A percentile compares a stretch with the other conserved stretches of the same genome.
Conservation (phyloP, 306 rosid genomes). For the Lablab purpureus region DNA sequence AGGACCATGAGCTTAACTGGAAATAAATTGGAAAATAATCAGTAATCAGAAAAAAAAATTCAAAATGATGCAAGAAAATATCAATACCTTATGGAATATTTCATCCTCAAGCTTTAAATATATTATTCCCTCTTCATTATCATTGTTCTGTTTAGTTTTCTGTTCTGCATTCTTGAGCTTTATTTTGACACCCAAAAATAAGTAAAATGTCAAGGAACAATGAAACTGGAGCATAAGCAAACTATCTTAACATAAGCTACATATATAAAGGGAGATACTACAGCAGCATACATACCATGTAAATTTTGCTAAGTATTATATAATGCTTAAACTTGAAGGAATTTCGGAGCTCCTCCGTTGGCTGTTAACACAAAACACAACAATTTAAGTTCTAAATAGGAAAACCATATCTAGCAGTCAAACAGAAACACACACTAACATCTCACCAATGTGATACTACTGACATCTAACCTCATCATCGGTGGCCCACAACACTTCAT, state of each 20-base stretch:
- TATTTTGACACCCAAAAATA: constrained; percentile 43
- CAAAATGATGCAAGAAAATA: constrained; percentile 9
- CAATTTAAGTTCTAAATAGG: constrained; percentile 26
- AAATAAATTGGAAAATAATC: constrained; percentile 48
- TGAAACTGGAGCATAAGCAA: constrained; percentile 13
- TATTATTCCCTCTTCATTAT: constrained; percentile 55
- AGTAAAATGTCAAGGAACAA: constrained; percentile 15
- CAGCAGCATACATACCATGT: constrained; percentile 65
- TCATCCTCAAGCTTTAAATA: constrained; percentile 89
- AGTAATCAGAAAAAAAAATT: constrained; percentile 31
- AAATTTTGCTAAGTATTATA: constrained; percentile 68
- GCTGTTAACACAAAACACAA: constrained; percentile 60
- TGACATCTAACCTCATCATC: constrained; percentile 89
- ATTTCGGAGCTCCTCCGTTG: constrained; percentile 74
- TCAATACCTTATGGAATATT: constrained; percentile 76
- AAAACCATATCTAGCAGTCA: constrained; percentile 24
- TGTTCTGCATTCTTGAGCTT: constrained; percentile 61
- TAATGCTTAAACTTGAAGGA: constrained; percentile 70
- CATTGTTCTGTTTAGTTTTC: constrained; percentile 50
- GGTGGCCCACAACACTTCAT: constrained; percentile 90
- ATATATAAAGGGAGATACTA: constrained; percentile 31
- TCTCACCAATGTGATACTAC: constrained; percentile 40
- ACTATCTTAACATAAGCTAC: constrained; percentile 21
- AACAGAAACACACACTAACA: constrained; percentile 29
- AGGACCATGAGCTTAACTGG: constrained; percentile 84